Percentiles rank a stretch among this genome's conserved stretches.
These are phyloP conservation scores for Fusarium veterinarium DNA, from an alignment of 2,329 filamentous ascomycete genomes.

Conservation along the genomic window DNA sequence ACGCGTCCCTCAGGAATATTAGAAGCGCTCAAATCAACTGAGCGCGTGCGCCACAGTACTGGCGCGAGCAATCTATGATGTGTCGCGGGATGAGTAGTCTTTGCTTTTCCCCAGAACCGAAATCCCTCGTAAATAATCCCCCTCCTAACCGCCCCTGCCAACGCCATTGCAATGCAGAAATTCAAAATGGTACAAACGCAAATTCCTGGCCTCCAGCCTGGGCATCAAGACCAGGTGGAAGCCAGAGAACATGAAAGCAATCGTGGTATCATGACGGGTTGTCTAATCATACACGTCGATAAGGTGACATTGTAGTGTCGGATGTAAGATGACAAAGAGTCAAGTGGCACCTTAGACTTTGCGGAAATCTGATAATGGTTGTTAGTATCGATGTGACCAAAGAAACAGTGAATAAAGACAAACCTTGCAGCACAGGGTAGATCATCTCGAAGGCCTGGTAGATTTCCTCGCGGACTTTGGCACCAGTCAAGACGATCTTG, in stretches of 20 bases:
- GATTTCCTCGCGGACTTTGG: constrained; percentile 98
- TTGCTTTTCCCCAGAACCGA: constrained; percentile 50
- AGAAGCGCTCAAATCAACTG: constrained; percentile 43
- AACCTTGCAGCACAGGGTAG: constrained; percentile 92
- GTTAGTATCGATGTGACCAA: constrained; percentile 6
- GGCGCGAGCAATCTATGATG: constrained; percentile 55
- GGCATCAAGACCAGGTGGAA: constrained; percentile 42
- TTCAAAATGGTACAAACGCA: constrained; percentile 54
- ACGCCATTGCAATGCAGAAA: constrained; percentile 70
- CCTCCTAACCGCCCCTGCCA: constrained; percentile 52
- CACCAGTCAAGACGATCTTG: constrained; percentile 97
- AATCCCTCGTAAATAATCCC: constrained; percentile 47
- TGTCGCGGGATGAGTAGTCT: constrained; percentile 54
- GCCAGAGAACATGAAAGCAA: constrained; percentile 46
- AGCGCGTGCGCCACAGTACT: constrained; percentile 40
- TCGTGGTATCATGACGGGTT: constrained; percentile 61
- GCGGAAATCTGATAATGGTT: constrained; percentile 61
- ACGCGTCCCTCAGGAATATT: constrained; percentile 46
- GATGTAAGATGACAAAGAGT: constrained; percentile 29
- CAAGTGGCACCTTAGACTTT: constrained; percentile 58
- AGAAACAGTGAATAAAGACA: constrained; percentile 42
- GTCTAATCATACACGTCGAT: constrained; percentile 57
- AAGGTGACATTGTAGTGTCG: constrained; percentile 2
- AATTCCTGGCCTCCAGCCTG: constrained; percentile 5
- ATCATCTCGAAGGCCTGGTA: constrained; percentile 98